Base-by-base conservation (phyloP, 2,329 filamentous ascomycete species). In the Thyridium curvatum region DNA sequence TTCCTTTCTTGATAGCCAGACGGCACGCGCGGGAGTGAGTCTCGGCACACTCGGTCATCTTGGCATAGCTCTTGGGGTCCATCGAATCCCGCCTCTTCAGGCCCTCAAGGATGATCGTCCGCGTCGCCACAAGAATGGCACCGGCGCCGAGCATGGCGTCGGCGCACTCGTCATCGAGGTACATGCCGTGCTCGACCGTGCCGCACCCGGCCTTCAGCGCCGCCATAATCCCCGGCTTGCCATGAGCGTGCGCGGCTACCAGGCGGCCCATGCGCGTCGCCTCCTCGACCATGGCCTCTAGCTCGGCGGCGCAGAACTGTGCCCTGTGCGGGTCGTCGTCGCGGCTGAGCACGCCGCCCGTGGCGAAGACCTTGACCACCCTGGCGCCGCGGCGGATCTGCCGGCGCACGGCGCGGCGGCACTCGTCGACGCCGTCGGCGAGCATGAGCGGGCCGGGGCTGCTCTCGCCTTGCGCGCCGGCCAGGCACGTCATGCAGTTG, bases 301-400 rank as follows among this genome's bases (percentile, higher is more conserved):
- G 53, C 50, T 68, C 63, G 41, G 59, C 60, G 12, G 53, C 47
- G 40, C 59, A 60, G 44, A 66, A 66, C 37, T 67, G 63, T 21
- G 60, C 57, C 37, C 59, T 54, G 14, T 56, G 41, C 3, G 61
- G 59, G 39, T 66, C 51, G 37, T 67, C 64, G 35, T 65, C 58
- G 15, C 57, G 55, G 3, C 60, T 64, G 34, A 62, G 45, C 16
- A 66, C 61, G 8, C 63, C 62, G 3, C 64, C 63, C 6, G 57
- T 61, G 3, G 61, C 61, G 31, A 65, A 49, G 18, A 67, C 45
- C 51, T 68, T 66, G 53, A 68, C 62, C 43, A 57, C 60, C 14
- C 49, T 50, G 1, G 64, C 64, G 8, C 64, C 64, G 28, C 63
- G 55, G 1, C 63, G 57, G 37, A 68, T 56, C 52, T 66, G 61